phyloP scores from a whole-genome alignment of 2,329 filamentous ascomycete species.

The Amauroascus verrucosus region DNA sequence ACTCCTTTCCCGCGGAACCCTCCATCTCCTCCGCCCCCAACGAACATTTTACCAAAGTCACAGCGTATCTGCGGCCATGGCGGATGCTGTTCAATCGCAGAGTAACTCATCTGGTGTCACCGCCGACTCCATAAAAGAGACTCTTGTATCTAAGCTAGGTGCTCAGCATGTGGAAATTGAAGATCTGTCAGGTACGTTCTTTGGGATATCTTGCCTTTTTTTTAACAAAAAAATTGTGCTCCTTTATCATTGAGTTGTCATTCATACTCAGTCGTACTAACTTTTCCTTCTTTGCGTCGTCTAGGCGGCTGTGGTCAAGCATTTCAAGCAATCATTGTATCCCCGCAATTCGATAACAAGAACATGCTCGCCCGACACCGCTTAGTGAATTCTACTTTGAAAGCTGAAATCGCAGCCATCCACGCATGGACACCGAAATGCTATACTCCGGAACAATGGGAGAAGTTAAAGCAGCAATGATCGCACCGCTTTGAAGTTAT shows the following conservation, averaged over 20 bases:
- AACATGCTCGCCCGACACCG: conserved; percentile 75
- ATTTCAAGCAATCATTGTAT: conserved; percentile 60
- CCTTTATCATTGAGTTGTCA: too few relatives aligned
- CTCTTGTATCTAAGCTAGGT: conserved; percentile 58
- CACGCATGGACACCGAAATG: conserved; percentile 95
- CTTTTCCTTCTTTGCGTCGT: not conserved
- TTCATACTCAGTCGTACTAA: too few relatives aligned
- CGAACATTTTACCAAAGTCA: conserved; percentile 26
- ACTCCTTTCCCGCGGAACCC: conserved; percentile 7
- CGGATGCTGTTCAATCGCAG: conserved; percentile 24
- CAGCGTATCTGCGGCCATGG: conserved; percentile 31
- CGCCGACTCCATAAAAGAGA: conserved; percentile 57
- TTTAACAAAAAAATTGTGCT: too few relatives aligned
- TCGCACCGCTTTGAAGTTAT: not conserved
- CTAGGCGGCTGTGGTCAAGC: conserved; percentile 61
- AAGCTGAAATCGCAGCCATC: conserved; percentile 78
- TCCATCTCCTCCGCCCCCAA: conserved; percentile 4
- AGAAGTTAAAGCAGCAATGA: conserved; percentile 47
- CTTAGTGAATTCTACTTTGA: conserved; percentile 71
- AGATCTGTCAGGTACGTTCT: conserved; percentile 70
- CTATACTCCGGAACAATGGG: conserved; percentile 82
- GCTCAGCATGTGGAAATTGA: conserved; percentile 77
- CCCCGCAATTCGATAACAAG: conserved; percentile 58
- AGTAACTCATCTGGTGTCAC: conserved; percentile 54
- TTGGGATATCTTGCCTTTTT: not conserved